Percentiles rank a stretch among this genome's conserved stretches.
Evolutionary conservation across 768 basidiomycete genomes (phyloP).

Genomic region (Boletus rufocinnamomeus): DNA sequence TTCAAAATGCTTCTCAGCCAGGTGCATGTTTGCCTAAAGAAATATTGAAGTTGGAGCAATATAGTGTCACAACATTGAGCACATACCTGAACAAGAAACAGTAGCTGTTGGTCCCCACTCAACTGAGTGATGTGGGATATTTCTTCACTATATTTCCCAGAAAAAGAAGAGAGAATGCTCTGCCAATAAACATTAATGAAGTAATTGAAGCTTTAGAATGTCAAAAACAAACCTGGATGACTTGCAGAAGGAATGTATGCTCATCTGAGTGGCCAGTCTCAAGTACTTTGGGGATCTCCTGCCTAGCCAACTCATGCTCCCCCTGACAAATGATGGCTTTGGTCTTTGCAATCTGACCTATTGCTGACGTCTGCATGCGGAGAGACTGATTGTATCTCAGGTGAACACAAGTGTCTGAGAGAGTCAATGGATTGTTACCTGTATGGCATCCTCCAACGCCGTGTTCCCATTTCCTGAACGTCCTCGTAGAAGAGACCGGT

Average conservation of each 20-base stretch:
- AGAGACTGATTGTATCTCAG: constrained; percentile 11
- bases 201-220: background rate
- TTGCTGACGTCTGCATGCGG: constrained; percentile 9
- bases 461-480: background rate
- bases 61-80: background rate
- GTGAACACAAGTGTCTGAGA: background rate
- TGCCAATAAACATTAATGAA: background rate
- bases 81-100: constrained; percentile 19
- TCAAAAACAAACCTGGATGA: constrained; percentile 13
- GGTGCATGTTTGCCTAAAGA: constrained; percentile 19
- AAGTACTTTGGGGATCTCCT: constrained; percentile 5
- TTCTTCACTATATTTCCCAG: constrained; percentile 10
- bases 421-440: background rate
- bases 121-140: background rate
- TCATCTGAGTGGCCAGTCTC: background rate
- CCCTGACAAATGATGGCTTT: constrained; percentile 10
- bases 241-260: constrained; percentile 5
- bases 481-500: constrained; percentile 17
- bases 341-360: constrained; percentile 18
- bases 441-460: constrained; percentile 16
- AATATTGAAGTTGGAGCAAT: background rate
- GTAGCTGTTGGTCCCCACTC: background rate
- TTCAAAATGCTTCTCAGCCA: constrained; percentile 5
- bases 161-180: constrained; percentile 16
- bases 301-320: background rate